These are phyloP conservation scores for Cyamopsis tetragonoloba DNA, from an alignment of 306 rosid species.

Conservation along the genomic window DNA sequence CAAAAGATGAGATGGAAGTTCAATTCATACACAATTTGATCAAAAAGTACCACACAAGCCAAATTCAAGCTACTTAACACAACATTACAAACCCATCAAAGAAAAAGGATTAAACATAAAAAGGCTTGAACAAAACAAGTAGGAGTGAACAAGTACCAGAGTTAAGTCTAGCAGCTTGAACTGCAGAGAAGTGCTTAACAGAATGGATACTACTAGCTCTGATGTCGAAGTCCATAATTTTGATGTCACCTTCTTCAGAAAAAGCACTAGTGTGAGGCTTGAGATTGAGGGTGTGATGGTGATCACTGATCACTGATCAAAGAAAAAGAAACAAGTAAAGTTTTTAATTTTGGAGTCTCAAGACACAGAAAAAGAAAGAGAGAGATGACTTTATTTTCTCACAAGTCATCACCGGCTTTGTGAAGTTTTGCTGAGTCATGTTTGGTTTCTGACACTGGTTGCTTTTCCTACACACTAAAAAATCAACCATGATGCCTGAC, in stretches of 20 bases:
- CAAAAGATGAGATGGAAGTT: neutral
- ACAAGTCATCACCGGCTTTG: slow-evolving; percentile 9
- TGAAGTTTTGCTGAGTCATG: slow-evolving; percentile 36
- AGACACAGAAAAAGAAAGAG: neutral
- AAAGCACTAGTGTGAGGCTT: slow-evolving; percentile 22
- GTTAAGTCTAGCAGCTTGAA: slow-evolving; percentile 59
- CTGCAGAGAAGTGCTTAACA: slow-evolving; percentile 54
- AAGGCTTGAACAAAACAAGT: neutral
- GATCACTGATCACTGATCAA: neutral
- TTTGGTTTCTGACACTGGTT: slow-evolving; percentile 38
- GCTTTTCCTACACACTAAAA: slow-evolving; percentile 55
- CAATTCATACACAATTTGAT: neutral
- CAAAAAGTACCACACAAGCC: slow-evolving; percentile 1
- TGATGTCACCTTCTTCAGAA: slow-evolving; percentile 29
- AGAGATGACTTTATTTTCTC: neutral
- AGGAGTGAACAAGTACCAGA: slow-evolving; percentile 44
- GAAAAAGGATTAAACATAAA: neutral
- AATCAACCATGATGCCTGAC: slow-evolving; percentile 31
- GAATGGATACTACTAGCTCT: slow-evolving; percentile 61
- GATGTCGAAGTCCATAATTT: slow-evolving; percentile 73
- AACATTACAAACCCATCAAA: slow-evolving; percentile 8
- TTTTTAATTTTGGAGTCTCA: neutral
- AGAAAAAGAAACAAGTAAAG: neutral
- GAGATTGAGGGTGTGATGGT: neutral
- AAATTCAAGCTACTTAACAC: neutral